These are phyloP conservation scores for Kockiozyma suomiensis DNA, from an alignment of 805 yeast species.

Conservation along the genomic window DNA sequence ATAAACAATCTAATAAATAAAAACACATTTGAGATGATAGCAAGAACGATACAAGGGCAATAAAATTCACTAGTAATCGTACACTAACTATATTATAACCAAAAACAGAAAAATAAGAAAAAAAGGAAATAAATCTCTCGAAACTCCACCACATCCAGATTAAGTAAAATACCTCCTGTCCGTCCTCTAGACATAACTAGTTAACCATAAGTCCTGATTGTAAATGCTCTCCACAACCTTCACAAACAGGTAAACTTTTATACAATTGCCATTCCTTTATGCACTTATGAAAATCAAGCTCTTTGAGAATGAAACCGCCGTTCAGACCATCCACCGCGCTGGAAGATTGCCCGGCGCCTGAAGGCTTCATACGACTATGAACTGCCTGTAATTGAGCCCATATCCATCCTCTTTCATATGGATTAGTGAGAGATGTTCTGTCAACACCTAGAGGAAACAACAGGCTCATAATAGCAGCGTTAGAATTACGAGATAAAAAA, in stretches of 20 bases:
- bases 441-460: conserved; percentile 5
- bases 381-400: conserved; percentile 10
- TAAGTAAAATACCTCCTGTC: neutral
- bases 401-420: conserved; percentile 13
- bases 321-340: neutral
- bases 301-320: neutral
- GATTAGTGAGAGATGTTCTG: conserved; percentile 3
- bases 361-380: neutral
- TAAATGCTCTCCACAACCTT: conserved; percentile 10
- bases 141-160: neutral
- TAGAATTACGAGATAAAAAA: conserved; percentile 11
- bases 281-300: neutral
- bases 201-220: neutral
- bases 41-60: no score
- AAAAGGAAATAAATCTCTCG: no score
- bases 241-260: conserved; percentile 2
- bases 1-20: no score
- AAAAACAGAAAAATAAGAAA: no score
- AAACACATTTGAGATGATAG: no score
- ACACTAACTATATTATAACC: no score
- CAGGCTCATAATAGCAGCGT: conserved; percentile 1
- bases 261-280: conserved; percentile 1
- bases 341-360: neutral
- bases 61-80: no score
- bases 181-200: neutral